These are phyloP conservation scores for Evansstolkia leycettana DNA, from an alignment of 495 filamentous ascomycete species.

Conservation along the genomic window DNA sequence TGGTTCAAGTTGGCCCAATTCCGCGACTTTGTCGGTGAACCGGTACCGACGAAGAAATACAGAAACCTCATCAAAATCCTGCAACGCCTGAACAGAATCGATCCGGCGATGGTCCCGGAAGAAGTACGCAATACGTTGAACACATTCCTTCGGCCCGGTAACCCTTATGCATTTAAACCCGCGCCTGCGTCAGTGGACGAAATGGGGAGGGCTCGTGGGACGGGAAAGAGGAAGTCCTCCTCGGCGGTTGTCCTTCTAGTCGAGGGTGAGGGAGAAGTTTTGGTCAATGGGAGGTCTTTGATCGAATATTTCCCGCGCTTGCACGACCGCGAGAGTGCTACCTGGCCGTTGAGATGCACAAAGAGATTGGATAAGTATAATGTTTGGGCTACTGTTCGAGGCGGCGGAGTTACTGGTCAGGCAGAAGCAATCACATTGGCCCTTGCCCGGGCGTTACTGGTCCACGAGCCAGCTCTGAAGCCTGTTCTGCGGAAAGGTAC, in stretches of 20 bases:
- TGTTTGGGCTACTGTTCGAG: constrained; percentile 71
- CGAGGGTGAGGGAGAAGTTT: constrained; percentile 79
- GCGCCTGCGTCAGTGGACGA: constrained; percentile 51
- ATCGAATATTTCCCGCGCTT: constrained; percentile 69
- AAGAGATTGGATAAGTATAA: constrained; percentile 93
- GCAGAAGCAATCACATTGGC: constrained; percentile 91
- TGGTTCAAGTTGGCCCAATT: constrained; percentile 78
- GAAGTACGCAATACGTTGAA: constrained; percentile 52
- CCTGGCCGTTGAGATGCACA: constrained; percentile 79
- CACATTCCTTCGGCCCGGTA: constrained; percentile 61
- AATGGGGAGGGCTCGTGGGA: constrained; percentile 61
- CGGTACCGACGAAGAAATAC: constrained; percentile 68
- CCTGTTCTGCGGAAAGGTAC: constrained; percentile 77
- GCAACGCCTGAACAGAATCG: constrained; percentile 73
- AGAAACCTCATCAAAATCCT: constrained; percentile 60
- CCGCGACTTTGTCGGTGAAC: constrained; percentile 60
- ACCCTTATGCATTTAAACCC: constrained; percentile 49
- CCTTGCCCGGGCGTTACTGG: constrained; percentile 74
- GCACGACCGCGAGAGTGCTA: constrained; percentile 87
- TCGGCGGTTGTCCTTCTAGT: constrained; percentile 75
- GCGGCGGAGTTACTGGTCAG: constrained; percentile 88
- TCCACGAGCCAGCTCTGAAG: constrained; percentile 86
- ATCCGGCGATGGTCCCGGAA: constrained; percentile 61
- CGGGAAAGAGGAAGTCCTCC: constrained; percentile 76
- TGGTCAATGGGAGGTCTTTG: constrained; percentile 79